Evolutionary conservation across 768 basidiomycete genomes (phyloP), one percentile per base, ranked within the genome.

Genomic region (Lentinula lateritia): DNA sequence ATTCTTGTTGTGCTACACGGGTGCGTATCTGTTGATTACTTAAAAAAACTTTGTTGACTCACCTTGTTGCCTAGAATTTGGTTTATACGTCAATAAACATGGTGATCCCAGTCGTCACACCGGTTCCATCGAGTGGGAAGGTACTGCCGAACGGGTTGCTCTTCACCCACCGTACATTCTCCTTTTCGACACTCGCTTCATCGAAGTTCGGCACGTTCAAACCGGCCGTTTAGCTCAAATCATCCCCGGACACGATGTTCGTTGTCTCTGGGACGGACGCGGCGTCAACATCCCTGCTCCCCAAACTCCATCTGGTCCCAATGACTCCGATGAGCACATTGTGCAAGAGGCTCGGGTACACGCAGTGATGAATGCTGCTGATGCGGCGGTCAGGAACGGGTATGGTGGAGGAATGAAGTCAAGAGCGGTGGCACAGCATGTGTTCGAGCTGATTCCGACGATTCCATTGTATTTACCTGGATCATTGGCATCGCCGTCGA

Each of bases 1-100:
- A 71, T 99, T 99, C 76, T 73, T 99, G 28, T 80, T 99, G 18
- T 94, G 92, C 71, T 98, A 97, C 68, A 89, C 95, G 70, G 92
- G 95, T 93, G 66, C 64, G 85, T 67, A n/a, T 32, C 1, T 45
- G 18, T 20, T 20, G n/a, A 15, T n/a, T 18, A 46, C 18, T 2
- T 7, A 36, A 48, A 1, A 36, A 48, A 1, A 36, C 16, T 38
- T n/a, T 18, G 35, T 2, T 60, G 15, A 13, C 39, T 35, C 23
- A 28, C 50, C 28, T 50, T 57, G 52, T 55, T 43, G 13, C 60
- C 34, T 64, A 92, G 92, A 94, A 72, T 95, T 97, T 63, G 95
- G 94, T 10, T 80, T 97, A 42, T 96, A 92, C 68, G 93, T 96
- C 32, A 88, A 95, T 72, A 87, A 92, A 45, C 92, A 94, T 61